Base-by-base conservation (phyloP, 1,284 basidiomycete species). In the Sutorius eximius region DNA sequence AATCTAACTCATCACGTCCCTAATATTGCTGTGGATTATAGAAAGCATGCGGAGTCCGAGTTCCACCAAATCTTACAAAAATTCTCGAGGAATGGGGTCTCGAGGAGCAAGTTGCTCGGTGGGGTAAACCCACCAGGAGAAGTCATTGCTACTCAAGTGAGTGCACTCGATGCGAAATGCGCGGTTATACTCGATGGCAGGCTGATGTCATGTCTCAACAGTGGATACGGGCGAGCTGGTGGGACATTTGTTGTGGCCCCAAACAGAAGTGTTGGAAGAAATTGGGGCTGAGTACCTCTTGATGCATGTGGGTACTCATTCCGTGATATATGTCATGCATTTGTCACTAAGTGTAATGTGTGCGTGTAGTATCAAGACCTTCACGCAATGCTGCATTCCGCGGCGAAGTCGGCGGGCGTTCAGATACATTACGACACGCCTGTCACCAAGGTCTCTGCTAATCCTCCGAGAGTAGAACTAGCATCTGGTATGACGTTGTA, bases 11-110 rank as follows among this genome's bases (percentile, higher is more conserved):
- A 18, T 18, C 10, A 34, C 11, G 22, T 37, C 13, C 27, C 20
- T 18, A 37, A 18, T 12, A 8, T 13, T 15, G 34, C 30, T 43
- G n/a, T 51, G 37, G 41, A 46, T 41, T 54, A 32, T 58, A 73
- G 60, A 64, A 66, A 20, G 62, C 71, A 0, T 74, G 68, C 13
- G 78, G 78, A 12, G 64, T 78, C 22, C 74, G 77, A 6, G 63
- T 81, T 5, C 75, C 78, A 32, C 79, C 80, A 0, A 81, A 81
- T 61, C 64, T 77, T 45, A 74, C 74, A 36, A 80, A 78, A 57
- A 77, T 81, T 18, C 70, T 81, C 6, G 60, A 68, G 3, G 70
- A 76, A 43, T 82, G 81, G 80, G 76, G 77, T 11, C 70, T 80
- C 12, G 67, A 67, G 16, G 71, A 75, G 22, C 69, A 76, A n/a